Base-by-base conservation (phyloP, 2,329 filamentous ascomycete species). In the Mycosphaerella arachidis region DNA sequence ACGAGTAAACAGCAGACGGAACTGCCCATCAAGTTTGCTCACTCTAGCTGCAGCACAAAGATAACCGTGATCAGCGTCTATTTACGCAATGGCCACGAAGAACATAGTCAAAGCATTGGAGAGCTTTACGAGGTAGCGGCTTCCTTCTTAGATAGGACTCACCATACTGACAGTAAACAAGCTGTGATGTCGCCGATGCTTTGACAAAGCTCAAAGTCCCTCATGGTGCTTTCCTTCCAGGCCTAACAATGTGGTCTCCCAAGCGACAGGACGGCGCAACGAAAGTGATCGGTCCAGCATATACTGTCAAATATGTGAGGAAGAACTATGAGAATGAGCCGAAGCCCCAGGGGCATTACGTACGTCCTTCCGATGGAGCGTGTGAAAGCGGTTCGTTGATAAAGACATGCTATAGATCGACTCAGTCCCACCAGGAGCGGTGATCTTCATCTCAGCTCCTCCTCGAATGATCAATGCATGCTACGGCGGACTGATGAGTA, bases 241-340 rank as follows among this genome's bases (percentile, higher is more conserved):
- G 81, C 12, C 71, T 84, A 52, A 80, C 78, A 29, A 80, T 84
- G 76, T 84, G 77, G 75, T 84, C 82, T 2, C 82, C 82, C 4
- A 57, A 76, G 53, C 77, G 78, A 43, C 81, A 83, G 71, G 75
- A 75, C 20, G 81, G 81, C 5, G 63, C 72, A 10, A 81, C 81
- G 45, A 83, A 81, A 69, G 80, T 84, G 57, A 74, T 82, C 20
- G 82, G 82, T 4, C 81, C 79, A 10, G 82, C 81, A 6, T 83
- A 82, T 63, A 84, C 81, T 0, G 82, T 84, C 54, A 75, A 79
- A 63, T 84, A 82, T 63, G 80, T 77, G 13, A 74, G 74, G 4
- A 73, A 79, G 50, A 74, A 76, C 51, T 78, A 82, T 61, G 76
- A 78, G 9, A 68, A 66, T 43, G 72, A 74, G 6, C 77, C 80